Percentiles rank a stretch among this genome's conserved stretches.
Evolutionary conservation across 164 flowering plant genomes (phyloP).

Genomic region (Stephania yunnanensis): DNA sequence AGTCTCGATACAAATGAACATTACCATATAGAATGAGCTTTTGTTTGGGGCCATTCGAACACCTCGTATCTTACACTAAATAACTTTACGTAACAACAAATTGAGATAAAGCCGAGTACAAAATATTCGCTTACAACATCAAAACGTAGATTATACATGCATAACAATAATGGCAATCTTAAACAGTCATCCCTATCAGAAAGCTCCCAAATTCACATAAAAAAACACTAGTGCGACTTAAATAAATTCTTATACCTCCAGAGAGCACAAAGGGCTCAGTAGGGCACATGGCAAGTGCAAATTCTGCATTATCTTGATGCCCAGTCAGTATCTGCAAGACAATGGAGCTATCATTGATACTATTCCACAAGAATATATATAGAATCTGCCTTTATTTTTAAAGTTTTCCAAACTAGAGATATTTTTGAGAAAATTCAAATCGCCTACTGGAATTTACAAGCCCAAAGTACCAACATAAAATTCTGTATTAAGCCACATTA

Average conservation of each 20-base stretch:
- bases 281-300: conserved; percentile 96
- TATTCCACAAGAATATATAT: neutral
- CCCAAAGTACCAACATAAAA: neutral
- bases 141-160: neutral
- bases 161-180: neutral
- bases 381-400: neutral
- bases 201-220: neutral
- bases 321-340: conserved; percentile 82
- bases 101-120: neutral
- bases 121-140: neutral
- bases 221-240: neutral
- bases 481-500: too few species aligned
- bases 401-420: neutral
- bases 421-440: neutral
- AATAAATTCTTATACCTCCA: conserved; percentile 53
- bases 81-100: neutral
- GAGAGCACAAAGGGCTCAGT: conserved; percentile 90
- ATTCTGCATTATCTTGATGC: conserved; percentile 93
- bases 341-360: neutral
- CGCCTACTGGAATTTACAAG: neutral
- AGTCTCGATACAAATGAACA: neutral
- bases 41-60: neutral
- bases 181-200: too few species aligned
- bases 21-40: neutral
- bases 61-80: neutral